These are phyloP conservation scores for Cucurbita maxima DNA, from an alignment of 306 rosid species.

Conservation along the genomic window DNA sequence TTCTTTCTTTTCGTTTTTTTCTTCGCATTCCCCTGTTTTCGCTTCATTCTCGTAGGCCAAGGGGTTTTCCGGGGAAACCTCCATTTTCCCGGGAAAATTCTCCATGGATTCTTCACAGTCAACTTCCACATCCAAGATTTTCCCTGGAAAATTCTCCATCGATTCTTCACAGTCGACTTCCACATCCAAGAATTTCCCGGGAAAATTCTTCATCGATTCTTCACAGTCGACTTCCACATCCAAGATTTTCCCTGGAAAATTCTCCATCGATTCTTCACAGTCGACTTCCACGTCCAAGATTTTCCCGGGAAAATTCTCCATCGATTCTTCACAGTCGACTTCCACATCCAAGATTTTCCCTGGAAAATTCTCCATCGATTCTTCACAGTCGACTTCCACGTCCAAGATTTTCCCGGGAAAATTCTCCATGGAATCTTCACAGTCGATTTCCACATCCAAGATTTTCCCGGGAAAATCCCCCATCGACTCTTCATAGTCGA, in stretches of 20 bases:
- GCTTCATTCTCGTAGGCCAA: not conserved
- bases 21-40: not conserved
- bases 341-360: not conserved
- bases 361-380: not conserved
- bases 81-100: not conserved
- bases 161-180: not conserved
- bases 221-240: slow-evolving; percentile 5
- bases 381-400: not conserved
- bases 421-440: not conserved
- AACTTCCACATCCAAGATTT: slow-evolving; percentile 5
- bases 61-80: not conserved
- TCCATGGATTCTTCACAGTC: not conserved
- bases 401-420: slow-evolving; percentile 2
- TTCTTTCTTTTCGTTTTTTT: not conserved
- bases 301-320: not conserved
- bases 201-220: not conserved
- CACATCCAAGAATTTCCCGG: slow-evolving; percentile 7
- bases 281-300: slow-evolving; percentile 11
- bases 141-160: not conserved
- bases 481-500: not conserved
- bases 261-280: not conserved
- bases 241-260: not conserved
- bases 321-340: not conserved
- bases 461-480: not conserved
- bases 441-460: not conserved